phyloP scores from a whole-genome alignment of 768 basidiomycete species.

The Tricholoma saponaceum region DNA sequence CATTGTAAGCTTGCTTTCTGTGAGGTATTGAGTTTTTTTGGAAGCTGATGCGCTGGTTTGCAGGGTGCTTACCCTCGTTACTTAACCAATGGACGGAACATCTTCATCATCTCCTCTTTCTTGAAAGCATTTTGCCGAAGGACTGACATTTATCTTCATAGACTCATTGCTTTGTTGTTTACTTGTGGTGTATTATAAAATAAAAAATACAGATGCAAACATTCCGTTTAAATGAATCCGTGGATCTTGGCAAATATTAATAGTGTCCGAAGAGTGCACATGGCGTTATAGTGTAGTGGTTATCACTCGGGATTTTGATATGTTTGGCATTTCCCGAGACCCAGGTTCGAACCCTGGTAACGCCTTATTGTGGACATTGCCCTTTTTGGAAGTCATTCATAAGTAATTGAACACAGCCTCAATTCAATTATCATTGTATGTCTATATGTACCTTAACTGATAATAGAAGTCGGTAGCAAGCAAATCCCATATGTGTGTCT shows the following conservation, averaged over 20 bases:
- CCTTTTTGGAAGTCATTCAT: too few relatives aligned
- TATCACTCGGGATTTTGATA: conserved; percentile 1
- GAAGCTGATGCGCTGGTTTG: not conserved
- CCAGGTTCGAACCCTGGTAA: conserved; percentile 2
- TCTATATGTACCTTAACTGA: too few relatives aligned
- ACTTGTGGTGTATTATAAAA: too few relatives aligned
- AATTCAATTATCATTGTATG: too few relatives aligned
- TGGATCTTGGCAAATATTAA: too few relatives aligned
- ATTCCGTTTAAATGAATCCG: too few relatives aligned
- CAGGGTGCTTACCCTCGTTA: conserved; percentile 2
- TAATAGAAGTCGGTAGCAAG: too few relatives aligned
- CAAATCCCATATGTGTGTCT: too few relatives aligned
- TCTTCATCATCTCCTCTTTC: conserved; percentile 4
- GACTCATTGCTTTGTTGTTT: too few relatives aligned
- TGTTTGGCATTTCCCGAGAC: not conserved
- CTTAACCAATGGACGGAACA: not conserved
- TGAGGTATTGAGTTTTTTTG: not conserved
- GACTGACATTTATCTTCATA: not conserved
- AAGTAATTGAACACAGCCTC: too few relatives aligned
- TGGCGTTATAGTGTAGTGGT: conserved; percentile 1
- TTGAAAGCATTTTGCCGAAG: not conserved
- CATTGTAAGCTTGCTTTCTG: conserved; percentile 18
- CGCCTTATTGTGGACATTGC: not conserved
- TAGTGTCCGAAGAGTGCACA: too few relatives aligned
- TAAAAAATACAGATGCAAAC: too few relatives aligned